Evolutionary conservation across 257 asterid genomes (phyloP), one percentile per base, ranked within the genome.

Genomic region (Coffea canephora): DNA sequence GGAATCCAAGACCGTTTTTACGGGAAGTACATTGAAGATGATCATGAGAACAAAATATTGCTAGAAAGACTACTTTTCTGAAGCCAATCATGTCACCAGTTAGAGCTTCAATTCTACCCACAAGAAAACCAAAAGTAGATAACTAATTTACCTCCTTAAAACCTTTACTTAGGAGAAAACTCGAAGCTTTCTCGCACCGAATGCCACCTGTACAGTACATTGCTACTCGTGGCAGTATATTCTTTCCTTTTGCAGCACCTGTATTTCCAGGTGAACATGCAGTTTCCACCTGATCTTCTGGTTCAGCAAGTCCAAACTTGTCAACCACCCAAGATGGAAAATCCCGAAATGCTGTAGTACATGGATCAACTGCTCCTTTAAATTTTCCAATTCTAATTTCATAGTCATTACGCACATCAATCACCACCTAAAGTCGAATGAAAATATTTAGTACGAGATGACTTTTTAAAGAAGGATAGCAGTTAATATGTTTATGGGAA

Each of bases 151-250:
- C 99, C 98, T 96, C 97, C 81, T 92, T 82, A 84, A 92, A 92
- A 68, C 99, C 99, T 84, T 88, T 89, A 83, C 91, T 81, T 12
- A 96, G 88, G 89, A 94, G 99, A 84, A 86, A 91, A 88, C 99
- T 96, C 11, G 98, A 87, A 75, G 99, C 98, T 89, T 96, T 96
- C 89, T 96, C 99, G 69, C 98, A 96, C 67, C 99, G 95, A 73
- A 96, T 96, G 67, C 99, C 99, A 83, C 99, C 98, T 12, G 99
- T 96, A 77, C 99, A 96, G 90, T 96, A 96, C 98, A 96, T 96
- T 73, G 99, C 99, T 77, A 96, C 97, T 45, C 90, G 90, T 65
- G 98, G 86, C 41, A 79, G 93, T 81, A 69, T 87, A 82, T 87
- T 90, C 84, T 86, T 86, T 74, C 86, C 92, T 39, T 9, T 83